phyloP scores from a whole-genome alignment of 2,329 filamentous ascomycete genomes.

The Penicillium sp. region DNA sequence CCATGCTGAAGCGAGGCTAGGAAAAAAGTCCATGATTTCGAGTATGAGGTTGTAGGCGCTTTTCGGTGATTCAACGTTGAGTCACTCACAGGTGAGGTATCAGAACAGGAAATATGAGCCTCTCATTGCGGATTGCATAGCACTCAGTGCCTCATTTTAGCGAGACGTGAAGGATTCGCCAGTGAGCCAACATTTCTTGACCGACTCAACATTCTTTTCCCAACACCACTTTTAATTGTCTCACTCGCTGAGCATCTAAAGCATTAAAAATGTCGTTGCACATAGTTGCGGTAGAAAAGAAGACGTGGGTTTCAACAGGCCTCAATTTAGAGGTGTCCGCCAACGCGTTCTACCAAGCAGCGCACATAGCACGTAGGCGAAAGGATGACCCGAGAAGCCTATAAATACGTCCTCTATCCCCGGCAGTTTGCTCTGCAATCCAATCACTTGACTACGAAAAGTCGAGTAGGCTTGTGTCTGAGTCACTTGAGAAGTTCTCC shows the following conservation, averaged over 20 bases:
- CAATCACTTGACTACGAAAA: not conserved
- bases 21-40: too few species aligned
- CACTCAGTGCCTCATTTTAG: not conserved
- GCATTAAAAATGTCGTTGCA: not conserved
- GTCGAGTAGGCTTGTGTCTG: not conserved
- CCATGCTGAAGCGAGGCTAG: too few species aligned
- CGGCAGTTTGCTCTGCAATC: not conserved
- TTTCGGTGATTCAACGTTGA: too few species aligned
- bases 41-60: too few species aligned
- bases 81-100: too few species aligned
- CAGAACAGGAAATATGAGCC: too few species aligned
- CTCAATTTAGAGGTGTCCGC: not conserved
- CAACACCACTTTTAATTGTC: not conserved
- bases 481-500: not conserved
- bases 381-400: not conserved
- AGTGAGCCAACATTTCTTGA: not conserved
- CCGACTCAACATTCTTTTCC: not conserved
- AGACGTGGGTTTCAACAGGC: not conserved
- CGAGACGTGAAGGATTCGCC: not conserved
- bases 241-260: not conserved
- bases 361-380: not conserved
- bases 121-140: too few species aligned
- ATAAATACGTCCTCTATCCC: constrained; percentile 1
- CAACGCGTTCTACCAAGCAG: not conserved
- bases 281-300: not conserved